A percentile compares a stretch with the other conserved stretches of the same genome.
Conservation (phyloP, 1,284 basidiomycete species). For the Grifola frondosa region DNA sequence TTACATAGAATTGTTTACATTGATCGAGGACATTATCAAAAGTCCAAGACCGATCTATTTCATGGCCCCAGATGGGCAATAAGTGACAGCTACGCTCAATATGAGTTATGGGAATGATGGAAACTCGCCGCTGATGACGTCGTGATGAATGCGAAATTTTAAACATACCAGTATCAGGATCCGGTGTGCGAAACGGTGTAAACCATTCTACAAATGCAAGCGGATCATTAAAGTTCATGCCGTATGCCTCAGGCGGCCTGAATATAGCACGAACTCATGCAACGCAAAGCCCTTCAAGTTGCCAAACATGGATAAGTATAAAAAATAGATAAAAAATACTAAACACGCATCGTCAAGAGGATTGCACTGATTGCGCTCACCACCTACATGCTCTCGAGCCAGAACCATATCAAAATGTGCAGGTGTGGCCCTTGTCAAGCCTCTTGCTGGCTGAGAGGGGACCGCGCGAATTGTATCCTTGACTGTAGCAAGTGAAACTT, state of each 20-base stretch:
- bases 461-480: no score
- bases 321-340: no score
- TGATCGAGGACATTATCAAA: constrained; percentile 10
- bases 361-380: no score
- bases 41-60: constrained; percentile 7
- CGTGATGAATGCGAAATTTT: constrained; percentile 13
- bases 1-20: constrained; percentile 14
- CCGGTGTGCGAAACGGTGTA: constrained; percentile 9
- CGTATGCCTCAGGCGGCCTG: neutral
- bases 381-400: no score
- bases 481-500: no score
- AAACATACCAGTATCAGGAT: constrained; percentile 11
- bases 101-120: constrained; percentile 16
- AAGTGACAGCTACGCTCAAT: constrained; percentile 14
- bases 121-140: constrained; percentile 4
- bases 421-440: no score
- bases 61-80: constrained; percentile 10
- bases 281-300: constrained; percentile 8
- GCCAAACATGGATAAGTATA: no score
- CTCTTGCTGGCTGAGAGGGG: no score
- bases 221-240: neutral
- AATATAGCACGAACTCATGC: constrained; percentile 14
- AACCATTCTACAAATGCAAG: constrained; percentile 26
- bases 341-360: no score
- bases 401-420: no score